Percentiles rank a stretch among this genome's conserved stretches.
Evolutionary conservation across 345 rosid species (phyloP).

Genomic region (Punica granatum): DNA sequence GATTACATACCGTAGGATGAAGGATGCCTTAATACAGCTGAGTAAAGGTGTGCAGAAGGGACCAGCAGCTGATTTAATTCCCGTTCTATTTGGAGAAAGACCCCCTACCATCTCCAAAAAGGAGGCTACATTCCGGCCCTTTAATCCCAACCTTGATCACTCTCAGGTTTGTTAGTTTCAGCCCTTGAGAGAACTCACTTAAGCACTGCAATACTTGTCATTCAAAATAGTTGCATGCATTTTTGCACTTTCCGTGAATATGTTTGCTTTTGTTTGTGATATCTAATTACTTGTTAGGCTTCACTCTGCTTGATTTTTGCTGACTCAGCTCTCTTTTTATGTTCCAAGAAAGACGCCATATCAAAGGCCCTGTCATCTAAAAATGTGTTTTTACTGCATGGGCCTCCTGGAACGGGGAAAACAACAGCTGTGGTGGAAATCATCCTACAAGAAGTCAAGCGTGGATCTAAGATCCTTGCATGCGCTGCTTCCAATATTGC

Average conservation of each 20-base stretch:
- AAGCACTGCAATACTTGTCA: background rate
- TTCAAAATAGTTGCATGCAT: background rate
- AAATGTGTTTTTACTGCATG: constrained; percentile 79
- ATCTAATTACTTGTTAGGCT: background rate
- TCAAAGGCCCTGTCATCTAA: constrained; percentile 75
- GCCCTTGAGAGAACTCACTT: background rate
- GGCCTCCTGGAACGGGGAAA: constrained; percentile 99
- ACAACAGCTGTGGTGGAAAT: constrained; percentile 96
- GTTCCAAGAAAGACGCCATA: constrained; percentile 69
- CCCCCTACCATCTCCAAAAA: constrained; percentile 47
- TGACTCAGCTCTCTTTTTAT: constrained; percentile 3
- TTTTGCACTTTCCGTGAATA: background rate
- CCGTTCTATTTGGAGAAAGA: constrained; percentile 85
- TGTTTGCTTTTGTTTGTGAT: background rate
- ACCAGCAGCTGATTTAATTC: constrained; percentile 80
- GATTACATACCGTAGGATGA: constrained; percentile 93
- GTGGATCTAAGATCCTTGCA: constrained; percentile 92
- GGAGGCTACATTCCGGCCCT: constrained; percentile 43
- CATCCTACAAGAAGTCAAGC: constrained; percentile 85
- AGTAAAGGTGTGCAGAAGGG: constrained; percentile 84
- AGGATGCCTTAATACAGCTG: constrained; percentile 72
- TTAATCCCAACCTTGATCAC: constrained; percentile 72
- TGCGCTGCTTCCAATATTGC: constrained; percentile 99
- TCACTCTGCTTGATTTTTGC: background rate
- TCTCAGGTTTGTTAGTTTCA: constrained; percentile 50